Evolutionary conservation across 805 yeast species (phyloP), one percentile per base, ranked within the genome.

Genomic region (Metschnikowia baotianmanensis): DNA sequence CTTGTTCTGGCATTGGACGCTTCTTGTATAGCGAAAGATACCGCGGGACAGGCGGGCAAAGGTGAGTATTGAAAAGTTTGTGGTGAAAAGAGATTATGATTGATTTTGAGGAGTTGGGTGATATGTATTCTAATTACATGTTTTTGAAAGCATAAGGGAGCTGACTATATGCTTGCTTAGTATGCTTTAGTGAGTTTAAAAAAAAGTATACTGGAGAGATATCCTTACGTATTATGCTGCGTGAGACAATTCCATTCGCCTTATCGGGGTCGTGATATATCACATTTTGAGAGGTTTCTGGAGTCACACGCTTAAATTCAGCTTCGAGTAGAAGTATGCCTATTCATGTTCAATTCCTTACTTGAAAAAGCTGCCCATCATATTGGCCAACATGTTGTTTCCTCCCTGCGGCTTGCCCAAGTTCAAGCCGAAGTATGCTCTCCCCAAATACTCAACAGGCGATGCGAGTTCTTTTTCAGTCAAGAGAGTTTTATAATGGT

Each of bases 291-390:
- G 7, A 7, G 24, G 10, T 22, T 22, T 22, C 10, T 22, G n/a
- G n/a, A n/a, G n/a, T n/a, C n/a, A n/a, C n/a, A n/a, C n/a, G n/a
- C n/a, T n/a, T n/a, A n/a, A n/a, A n/a, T n/a, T n/a, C n/a, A n/a
- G n/a, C n/a, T n/a, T n/a, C n/a, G n/a, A n/a, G n/a, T n/a, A n/a
- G n/a, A n/a, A n/a, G n/a, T n/a, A n/a, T n/a, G n/a, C n/a, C n/a
- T n/a, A n/a, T n/a, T n/a, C n/a, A n/a, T n/a, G n/a, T n/a, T n/a
- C n/a, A n/a, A n/a, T n/a, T n/a, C n/a, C 23, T 40, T 50, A 67
- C 47, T 69, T 67, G 50, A 69, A 68, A 34, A 69, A 54, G 12
- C 67, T 71, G 13, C 80, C 76, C 95, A 93, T 86, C 72, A 91
- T 70, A 49, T 70, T 73, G 30, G 75, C 73, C 43, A 72, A 59